Conservation (phyloP, 306 rosid genomes). For the Trifolium pratense region DNA sequence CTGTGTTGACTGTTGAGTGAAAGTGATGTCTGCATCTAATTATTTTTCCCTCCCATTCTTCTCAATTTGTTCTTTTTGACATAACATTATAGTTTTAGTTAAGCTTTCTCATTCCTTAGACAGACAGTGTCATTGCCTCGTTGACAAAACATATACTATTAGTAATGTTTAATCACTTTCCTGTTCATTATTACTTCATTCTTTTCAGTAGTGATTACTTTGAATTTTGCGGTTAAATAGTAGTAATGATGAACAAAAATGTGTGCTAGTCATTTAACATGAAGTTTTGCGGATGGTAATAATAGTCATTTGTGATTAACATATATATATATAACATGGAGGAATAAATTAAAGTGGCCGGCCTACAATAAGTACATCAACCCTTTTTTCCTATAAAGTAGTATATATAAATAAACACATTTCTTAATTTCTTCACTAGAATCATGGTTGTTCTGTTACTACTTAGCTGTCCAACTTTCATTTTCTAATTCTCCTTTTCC, state of each 20-base stretch:
- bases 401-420: conserved; percentile 34
- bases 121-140: conserved; percentile 58
- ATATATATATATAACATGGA: no score
- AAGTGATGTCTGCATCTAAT: conserved; percentile 39
- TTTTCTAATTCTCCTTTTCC: conserved; percentile 46
- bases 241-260: conserved; percentile 11
- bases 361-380: conserved; percentile 53
- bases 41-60: conserved; percentile 35
- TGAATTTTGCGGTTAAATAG: conserved; percentile 21
- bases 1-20: conserved; percentile 12
- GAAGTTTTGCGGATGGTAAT: no score
- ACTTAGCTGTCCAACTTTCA: conserved; percentile 71
- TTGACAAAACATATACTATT: conserved; percentile 50
- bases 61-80: conserved; percentile 16
- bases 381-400: conserved; percentile 43
- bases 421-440: conserved; percentile 69
- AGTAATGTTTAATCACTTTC: conserved; percentile 44
- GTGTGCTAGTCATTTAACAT: not conserved
- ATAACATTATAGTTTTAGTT: conserved; percentile 28
- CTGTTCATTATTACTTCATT: conserved; percentile 50
- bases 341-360: conserved; percentile 68
- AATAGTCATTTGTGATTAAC: not conserved
- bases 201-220: conserved; percentile 31
- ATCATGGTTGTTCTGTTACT: conserved; percentile 68
- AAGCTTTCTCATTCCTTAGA: conserved; percentile 63